Percentiles rank a stretch among this genome's conserved stretches.
Conservation (phyloP, 345 rosid species). For the Gossypium raimondii region DNA sequence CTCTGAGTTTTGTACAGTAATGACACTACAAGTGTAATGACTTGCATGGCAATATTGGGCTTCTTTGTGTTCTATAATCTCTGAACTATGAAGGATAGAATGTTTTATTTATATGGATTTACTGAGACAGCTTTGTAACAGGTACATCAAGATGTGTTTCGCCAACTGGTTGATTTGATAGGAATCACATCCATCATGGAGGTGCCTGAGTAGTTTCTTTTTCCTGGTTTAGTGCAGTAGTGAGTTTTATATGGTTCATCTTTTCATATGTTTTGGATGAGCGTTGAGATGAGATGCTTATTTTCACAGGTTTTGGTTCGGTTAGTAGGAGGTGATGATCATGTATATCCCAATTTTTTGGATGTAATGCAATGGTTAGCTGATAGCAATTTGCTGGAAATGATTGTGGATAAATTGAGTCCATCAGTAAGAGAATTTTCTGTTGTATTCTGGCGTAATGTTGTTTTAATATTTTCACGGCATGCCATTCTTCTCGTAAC, state of each 20-base stretch:
- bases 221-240: not conserved
- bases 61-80: conserved; percentile 7
- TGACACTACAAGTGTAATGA: not conserved
- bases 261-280: not conserved
- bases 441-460: not conserved
- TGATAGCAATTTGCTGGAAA: conserved; percentile 80
- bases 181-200: conserved; percentile 99
- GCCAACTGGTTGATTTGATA: conserved; percentile 88
- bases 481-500: not conserved
- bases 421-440: conserved; percentile 67
- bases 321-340: conserved; percentile 94
- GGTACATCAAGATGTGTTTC: conserved; percentile 87
- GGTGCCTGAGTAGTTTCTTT: conserved; percentile 38
- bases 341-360: conserved; percentile 85
- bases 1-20: not conserved
- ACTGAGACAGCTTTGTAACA: conserved; percentile 25
- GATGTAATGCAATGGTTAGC: conserved; percentile 99
- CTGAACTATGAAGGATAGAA: not conserved
- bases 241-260: not conserved
- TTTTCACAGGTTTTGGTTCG: conserved; percentile 82
- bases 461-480: not conserved
- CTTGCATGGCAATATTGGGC: not conserved
- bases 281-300: not conserved
- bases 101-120: not conserved
- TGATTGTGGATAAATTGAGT: conserved; percentile 89